A percentile compares a stretch with the other conserved stretches of the same genome.
These are phyloP conservation scores for Mrakia gelida DNA, from an alignment of 768 basidiomycete genomes.

Conservation along the genomic window DNA sequence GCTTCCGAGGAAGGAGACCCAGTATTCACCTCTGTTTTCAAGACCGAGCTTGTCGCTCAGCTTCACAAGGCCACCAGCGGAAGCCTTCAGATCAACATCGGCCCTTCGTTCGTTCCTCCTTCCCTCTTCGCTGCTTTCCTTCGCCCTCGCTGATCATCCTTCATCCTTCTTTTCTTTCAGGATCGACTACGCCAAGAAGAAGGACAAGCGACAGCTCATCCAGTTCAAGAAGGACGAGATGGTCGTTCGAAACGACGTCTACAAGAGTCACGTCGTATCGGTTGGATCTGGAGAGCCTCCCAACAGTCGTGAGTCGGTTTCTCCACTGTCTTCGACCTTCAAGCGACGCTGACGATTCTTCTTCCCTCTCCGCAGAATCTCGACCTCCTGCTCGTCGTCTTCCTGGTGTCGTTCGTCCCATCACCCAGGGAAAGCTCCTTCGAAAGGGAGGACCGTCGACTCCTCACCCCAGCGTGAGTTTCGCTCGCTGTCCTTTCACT, in stretches of 20 bases:
- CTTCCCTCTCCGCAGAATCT: conserved; percentile 49
- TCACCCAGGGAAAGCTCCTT: conserved; percentile 76
- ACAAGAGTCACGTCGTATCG: conserved; percentile 88
- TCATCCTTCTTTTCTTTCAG: conserved; percentile 39
- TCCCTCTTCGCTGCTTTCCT: not conserved
- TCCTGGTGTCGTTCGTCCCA: conserved; percentile 75
- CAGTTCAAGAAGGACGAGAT: conserved; percentile 86
- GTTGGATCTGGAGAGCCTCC: conserved; percentile 85
- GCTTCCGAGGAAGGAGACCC: conserved; percentile 90
- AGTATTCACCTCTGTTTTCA: conserved; percentile 83
- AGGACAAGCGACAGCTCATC: conserved; percentile 84
- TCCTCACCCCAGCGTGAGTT: conserved; percentile 26
- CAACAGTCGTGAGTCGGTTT: conserved; percentile 50
- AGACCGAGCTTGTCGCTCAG: conserved; percentile 85
- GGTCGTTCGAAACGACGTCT: conserved; percentile 67
- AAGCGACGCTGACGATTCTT: not conserved
- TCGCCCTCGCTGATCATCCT: conserved; percentile 41
- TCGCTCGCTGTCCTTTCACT: not conserved
- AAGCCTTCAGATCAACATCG: conserved; percentile 65
- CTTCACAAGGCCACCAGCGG: conserved; percentile 76
- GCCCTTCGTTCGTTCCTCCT: conserved; percentile 62
- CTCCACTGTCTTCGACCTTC: not conserved
- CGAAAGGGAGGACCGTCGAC: conserved; percentile 67
- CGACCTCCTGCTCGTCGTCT: conserved; percentile 81
- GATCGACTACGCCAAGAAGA: conserved; percentile 90